Evolutionary conservation across 192 early-diverging fungal genomes (phyloP).

Genomic region (Chytriomyces sp.): DNA sequence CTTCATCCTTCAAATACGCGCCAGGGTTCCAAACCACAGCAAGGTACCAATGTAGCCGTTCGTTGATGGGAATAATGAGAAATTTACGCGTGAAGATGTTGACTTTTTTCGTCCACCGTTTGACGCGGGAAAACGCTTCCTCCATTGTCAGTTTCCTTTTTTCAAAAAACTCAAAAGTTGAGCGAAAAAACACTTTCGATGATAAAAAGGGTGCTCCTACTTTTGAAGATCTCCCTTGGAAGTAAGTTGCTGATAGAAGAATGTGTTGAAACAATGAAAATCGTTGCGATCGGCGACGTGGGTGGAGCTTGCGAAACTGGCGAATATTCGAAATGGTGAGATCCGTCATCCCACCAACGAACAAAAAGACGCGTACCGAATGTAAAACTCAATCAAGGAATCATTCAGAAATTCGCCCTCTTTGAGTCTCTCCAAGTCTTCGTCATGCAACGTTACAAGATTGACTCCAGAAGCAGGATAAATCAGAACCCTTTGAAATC

Average conservation of each 20-base stretch:
- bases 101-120: slow-evolving; percentile 78
- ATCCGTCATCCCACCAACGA: background rate
- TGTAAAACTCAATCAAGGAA: slow-evolving; percentile 85
- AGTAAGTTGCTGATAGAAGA: slow-evolving; percentile 81
- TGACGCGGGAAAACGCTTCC: slow-evolving; percentile 63
- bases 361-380: slow-evolving; percentile 57
- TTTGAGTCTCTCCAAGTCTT: slow-evolving; percentile 70
- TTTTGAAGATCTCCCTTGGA: slow-evolving; percentile 37
- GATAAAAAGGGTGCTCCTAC: background rate
- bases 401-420: slow-evolving; percentile 87
- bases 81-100: slow-evolving; percentile 78
- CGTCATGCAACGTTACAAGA: slow-evolving; percentile 64
- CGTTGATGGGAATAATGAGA: slow-evolving; percentile 86
- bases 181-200: background rate
- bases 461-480: slow-evolving; percentile 61
- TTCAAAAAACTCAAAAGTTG: slow-evolving; percentile 3
- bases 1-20: slow-evolving; percentile 36
- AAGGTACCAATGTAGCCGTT: slow-evolving; percentile 90
- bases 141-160: slow-evolving; percentile 46
- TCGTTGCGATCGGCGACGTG: slow-evolving; percentile 38
- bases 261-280: slow-evolving; percentile 83
- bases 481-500: slow-evolving; percentile 39
- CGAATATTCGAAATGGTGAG: slow-evolving; percentile 16
- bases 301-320: slow-evolving; percentile 16
- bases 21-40: slow-evolving; percentile 79